These are phyloP conservation scores for Candida pseudocylindracea DNA, from an alignment of 1,139 yeast genomes.

Conservation along the genomic window DNA sequence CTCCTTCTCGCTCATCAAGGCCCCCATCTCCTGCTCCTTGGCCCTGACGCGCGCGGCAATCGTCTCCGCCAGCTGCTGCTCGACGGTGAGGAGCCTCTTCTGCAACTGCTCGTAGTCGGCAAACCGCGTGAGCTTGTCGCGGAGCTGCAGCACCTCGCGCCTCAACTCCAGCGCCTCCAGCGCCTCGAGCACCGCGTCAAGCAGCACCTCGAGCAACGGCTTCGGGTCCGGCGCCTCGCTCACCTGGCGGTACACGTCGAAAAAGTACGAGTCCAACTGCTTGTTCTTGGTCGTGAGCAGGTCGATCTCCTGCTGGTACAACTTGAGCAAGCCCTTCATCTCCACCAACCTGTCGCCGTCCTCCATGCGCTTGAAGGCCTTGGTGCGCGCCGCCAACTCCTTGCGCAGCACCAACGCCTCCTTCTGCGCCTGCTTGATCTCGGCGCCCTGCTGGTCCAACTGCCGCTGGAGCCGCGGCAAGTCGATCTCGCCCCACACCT, in stretches of 20 bases:
- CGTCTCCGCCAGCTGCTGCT: conserved; percentile 32
- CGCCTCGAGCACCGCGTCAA: conserved; percentile 41
- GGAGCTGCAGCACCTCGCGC: conserved; percentile 29
- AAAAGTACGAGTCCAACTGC: conserved; percentile 46
- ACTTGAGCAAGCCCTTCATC: conserved; percentile 47
- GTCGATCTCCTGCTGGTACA: conserved; percentile 80
- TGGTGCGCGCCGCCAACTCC: conserved; percentile 59
- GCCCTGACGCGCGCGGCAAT: conserved; percentile 22
- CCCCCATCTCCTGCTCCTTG: conserved; percentile 38
- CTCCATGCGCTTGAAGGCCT: conserved; percentile 51
- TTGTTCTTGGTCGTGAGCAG: conserved; percentile 58
- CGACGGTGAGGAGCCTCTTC: conserved; percentile 30
- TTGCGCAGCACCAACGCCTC: conserved; percentile 48
- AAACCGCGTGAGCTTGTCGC: conserved; percentile 35
- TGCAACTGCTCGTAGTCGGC: conserved; percentile 71
- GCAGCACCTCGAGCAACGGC: conserved; percentile 52
- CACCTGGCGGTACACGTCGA: conserved; percentile 49
- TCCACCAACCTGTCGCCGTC: conserved; percentile 44
- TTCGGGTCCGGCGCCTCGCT: conserved; percentile 91
- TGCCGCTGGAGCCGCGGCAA: conserved; percentile 44
- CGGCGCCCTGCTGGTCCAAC: conserved; percentile 55
- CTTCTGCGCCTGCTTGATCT: conserved; percentile 50
- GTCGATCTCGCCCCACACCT: conserved; percentile 58
- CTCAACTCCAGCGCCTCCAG: conserved; percentile 30
- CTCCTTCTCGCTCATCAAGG: conserved; percentile 39